phyloP scores from a whole-genome alignment of 352 stramenopile genomes.

The Pythium periplocum region DNA sequence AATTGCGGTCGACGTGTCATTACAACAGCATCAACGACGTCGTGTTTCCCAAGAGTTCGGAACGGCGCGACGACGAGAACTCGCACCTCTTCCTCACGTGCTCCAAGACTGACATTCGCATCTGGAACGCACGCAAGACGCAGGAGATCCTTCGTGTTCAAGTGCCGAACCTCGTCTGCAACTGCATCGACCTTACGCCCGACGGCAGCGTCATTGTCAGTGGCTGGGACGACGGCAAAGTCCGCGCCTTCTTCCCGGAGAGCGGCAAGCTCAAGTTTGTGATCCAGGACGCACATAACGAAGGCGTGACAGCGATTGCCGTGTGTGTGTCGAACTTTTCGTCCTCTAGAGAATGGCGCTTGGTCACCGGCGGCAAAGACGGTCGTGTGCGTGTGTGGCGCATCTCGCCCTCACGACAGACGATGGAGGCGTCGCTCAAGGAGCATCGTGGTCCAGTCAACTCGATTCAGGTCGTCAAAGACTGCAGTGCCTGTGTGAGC shows the following conservation, averaged over 20 bases:
- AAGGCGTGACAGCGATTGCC: conserved; percentile 92
- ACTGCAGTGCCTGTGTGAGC: conserved; percentile 73
- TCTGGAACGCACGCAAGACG: conserved; percentile 91
- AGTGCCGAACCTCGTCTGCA: conserved; percentile 96
- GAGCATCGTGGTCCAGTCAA: conserved; percentile 94
- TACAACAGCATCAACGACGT: conserved; percentile 92
- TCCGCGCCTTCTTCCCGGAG: conserved; percentile 95
- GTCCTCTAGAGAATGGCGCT: conserved; percentile 65
- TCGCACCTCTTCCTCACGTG: conserved; percentile 95
- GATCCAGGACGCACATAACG: conserved; percentile 94
- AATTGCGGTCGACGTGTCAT: conserved; percentile 89
- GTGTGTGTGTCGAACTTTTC: conserved; percentile 74
- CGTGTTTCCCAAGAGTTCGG: conserved; percentile 79
- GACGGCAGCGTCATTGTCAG: conserved; percentile 90
- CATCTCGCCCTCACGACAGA: conserved; percentile 89
- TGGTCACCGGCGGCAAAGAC: conserved; percentile 93
- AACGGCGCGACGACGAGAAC: conserved; percentile 63
- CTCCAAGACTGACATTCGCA: conserved; percentile 92
- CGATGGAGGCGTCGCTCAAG: conserved; percentile 94
- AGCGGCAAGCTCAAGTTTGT: conserved; percentile 96
- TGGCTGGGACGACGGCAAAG: conserved; percentile 96
- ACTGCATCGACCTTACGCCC: conserved; percentile 88
- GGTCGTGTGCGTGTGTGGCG: conserved; percentile 93
- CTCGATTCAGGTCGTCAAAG: conserved; percentile 75
- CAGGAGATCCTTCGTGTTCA: conserved; percentile 96